phyloP scores from a whole-genome alignment of 2,329 filamentous ascomycete species.

The Epichloe amarillans region DNA sequence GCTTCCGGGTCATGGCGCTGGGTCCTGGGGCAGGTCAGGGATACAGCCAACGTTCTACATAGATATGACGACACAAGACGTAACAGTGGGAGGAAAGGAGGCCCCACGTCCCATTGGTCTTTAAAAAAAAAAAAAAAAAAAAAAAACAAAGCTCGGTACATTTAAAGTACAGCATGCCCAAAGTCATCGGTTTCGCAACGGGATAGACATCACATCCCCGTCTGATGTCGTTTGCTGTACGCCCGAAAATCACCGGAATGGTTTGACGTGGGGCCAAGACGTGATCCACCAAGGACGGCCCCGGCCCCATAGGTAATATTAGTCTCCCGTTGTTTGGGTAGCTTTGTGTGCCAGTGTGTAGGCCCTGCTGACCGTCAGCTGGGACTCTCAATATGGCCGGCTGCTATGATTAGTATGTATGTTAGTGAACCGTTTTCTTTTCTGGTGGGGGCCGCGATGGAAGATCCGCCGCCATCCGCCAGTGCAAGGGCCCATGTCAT shows the following conservation, averaged over 20 bases:
- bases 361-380: not conserved
- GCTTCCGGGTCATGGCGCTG: not conserved
- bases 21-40: not conserved
- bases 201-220: too few relatives aligned
- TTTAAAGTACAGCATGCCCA: too few relatives aligned
- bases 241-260: slow-evolving; percentile 2
- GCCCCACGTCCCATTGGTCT: too few relatives aligned
- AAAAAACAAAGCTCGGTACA: too few relatives aligned
- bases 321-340: not conserved
- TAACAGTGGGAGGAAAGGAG: too few relatives aligned
- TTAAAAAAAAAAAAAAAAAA: too few relatives aligned
- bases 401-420: slow-evolving; percentile 2
- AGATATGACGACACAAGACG: too few relatives aligned
- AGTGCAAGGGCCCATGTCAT: not conserved
- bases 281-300: not conserved
- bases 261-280: not conserved
- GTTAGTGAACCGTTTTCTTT: not conserved
- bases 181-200: too few relatives aligned
- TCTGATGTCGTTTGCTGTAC: not conserved
- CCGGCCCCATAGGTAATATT: not conserved
- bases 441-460: not conserved
- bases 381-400: not conserved
- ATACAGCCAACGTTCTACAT: too few relatives aligned
- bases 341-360: not conserved
- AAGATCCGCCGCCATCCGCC: not conserved